Base-by-base conservation (phyloP, 306 rosid species). In the Fragaria nilgerrensis region DNA sequence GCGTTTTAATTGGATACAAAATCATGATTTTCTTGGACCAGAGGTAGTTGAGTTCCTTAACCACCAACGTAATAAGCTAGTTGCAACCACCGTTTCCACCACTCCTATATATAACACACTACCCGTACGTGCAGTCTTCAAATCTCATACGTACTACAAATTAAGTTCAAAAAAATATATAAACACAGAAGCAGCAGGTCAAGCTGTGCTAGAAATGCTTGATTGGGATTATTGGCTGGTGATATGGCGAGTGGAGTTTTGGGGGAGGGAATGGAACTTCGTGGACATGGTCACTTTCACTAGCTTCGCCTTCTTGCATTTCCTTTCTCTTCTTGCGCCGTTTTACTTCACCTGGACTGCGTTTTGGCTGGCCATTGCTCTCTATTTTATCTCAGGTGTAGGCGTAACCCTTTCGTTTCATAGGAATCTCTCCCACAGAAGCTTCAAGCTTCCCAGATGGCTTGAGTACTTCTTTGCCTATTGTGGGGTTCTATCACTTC, bases 401-500 rank as follows among this genome's bases (percentile, higher is more conserved):
- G 96, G 96, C 0, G 86, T 92, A 43, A 95, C 97, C 7, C 83
- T 89, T 0, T 94, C 98, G 44, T 94, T 78, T 44, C 98, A 92
- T 70, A 84, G 97, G 64, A 79, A 94, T 62, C 97, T 74, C 13
- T 25, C 77, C 29, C 77, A 74, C 44, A n/a, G 44, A 36, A 74
- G 69, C 9, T 74, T 74, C 88, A 94, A 84, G 85, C 89, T 94
- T 72, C 97, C 96, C 39, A 91, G 88, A 76, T 92, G 93, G 96
- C 97, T 94, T 23, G 98, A 94, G 70, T 90, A 91, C 84, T 59
- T 77, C 20, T 92, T 89, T 78, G 94, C 98, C 23, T 92, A 94
- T 50, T 92, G 96, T 58, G 97, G 92, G 0, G 96, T 79, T 67
- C 83, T 82, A 13, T 96, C 98, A 17, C 91, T 91, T 84, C 98